Base-by-base conservation (phyloP, 2,329 filamentous ascomycete species). In the Penicillium sp. region DNA sequence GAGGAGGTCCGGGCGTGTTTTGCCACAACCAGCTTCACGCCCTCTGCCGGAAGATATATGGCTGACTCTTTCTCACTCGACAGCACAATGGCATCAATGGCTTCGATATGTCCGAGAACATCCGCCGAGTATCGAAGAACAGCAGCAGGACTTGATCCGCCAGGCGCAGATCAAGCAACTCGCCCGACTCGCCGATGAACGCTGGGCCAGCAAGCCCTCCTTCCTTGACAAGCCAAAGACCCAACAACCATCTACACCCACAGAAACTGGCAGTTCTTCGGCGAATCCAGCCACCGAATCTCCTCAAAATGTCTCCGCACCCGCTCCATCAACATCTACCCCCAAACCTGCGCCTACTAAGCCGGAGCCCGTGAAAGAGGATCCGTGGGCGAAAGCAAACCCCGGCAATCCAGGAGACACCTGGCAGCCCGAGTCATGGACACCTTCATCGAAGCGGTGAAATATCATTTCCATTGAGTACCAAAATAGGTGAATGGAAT, bases 381-480 rank as follows among this genome's bases (percentile, higher is more conserved):
- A 89, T 71, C 88, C 88, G 2, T 90, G 88, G 88, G 84, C 84
- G 33, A 82, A 80, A 65, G 80, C 83, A 0, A 80, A 75, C n/a
- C 79, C 79, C n/a, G 83, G 59, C 2, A 62, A 81, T 0, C 86
- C 87, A 0, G 82, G 88, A 58, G 88, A 91, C 72, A 81, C 78
- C n/a, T 91, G 88, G 88, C 87, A 90, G 75, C 89, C 89, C 0
- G 73, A 85, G 53, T 78, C 86, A 3, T 91, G 89, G 89, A 79
- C 74, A 5, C 86, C 86, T 4, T 75, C 76, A 2, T 67, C 80
- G n/a, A 72, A 74, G 33, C 80, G 78, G 68, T 70, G 65, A 67
- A 58, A 69, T 74, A 62, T 79, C 71, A 75, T 50, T n/a, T 26
- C 13, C 42, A 53, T 47, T 28, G 17, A 40, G 24, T 4, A 30